Base-by-base conservation (phyloP, 768 basidiomycete species). In the Coprinopsis sp. region DNA sequence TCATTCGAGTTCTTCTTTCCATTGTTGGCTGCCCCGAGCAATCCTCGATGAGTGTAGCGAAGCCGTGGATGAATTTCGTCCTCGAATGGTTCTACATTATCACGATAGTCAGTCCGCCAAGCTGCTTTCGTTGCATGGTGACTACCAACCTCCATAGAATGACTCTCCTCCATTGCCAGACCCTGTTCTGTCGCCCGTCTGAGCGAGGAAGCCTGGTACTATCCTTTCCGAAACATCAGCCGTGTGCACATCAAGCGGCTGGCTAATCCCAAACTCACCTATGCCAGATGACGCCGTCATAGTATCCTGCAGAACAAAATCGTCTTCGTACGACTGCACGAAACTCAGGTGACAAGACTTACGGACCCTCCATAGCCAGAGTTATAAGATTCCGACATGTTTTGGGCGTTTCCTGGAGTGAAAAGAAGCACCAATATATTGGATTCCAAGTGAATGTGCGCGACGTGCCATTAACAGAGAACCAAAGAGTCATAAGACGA, bases 331-430 rank as follows among this genome's bases (percentile, higher is more conserved):
- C 29, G 55, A 50, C 49, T 57, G 49, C 21, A 55, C 24, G 41
- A 47, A 28, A 47, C 24, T 31, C 25, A n/a, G 43, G 16, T 33
- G 39, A 50, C 27, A 44, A 50, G 53, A 65, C 51, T 62, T 49
- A 75, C 82, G 57, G 61, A 89, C 91, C 91, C 74, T 94, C 88
- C 79, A 94, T 84, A 1, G 89, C 83, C 37, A 95, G 73, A 13
- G 87, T 81, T 33, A 95, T 71, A 64, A 93, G 91, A 66, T 94
- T 94, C 37, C 94, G 79, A 61, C 91, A 94, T 64, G 96, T 73
- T 73, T 90, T 92, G 0, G 96, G 96, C 18, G 91, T 82, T 82
- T 98, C 95, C 82, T 91, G 54, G n/a, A n/a, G n/a, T n/a, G n/a
- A n/a, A n/a, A n/a, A n/a, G n/a, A n/a, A n/a, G n/a, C n/a, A n/a